Percentiles rank a stretch among this genome's conserved stretches.
Evolutionary conservation across 2,329 filamentous ascomycete species (phyloP).

Genomic region (Talaromyces sp.): DNA sequence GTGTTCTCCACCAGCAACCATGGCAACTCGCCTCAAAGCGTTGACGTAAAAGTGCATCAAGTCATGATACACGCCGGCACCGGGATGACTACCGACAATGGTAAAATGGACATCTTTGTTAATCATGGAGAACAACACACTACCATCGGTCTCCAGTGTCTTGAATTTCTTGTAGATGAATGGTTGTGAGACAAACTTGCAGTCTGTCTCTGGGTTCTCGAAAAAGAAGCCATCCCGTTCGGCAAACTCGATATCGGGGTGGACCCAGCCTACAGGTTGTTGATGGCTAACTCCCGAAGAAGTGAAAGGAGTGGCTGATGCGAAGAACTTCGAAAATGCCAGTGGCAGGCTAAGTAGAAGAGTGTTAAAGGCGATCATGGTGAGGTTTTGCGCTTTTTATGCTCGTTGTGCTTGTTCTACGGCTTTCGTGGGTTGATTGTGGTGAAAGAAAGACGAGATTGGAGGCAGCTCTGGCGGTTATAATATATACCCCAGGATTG

Average conservation of each 20-base stretch:
- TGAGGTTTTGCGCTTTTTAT: not conserved
- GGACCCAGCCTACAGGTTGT: not conserved
- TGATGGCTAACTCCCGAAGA: not conserved
- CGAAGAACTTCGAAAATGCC: not conserved
- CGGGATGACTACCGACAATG: constrained; percentile 33
- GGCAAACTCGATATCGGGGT: not conserved
- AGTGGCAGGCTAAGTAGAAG: not conserved
- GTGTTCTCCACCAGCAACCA: constrained; percentile 22
- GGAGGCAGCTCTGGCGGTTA: not conserved
- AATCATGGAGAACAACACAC: constrained; percentile 31
- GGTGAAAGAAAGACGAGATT: not conserved
- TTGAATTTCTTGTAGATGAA: constrained; percentile 35
- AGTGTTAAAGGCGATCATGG: not conserved
- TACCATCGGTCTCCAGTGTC: constrained; percentile 31
- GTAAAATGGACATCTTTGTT: constrained; percentile 33
- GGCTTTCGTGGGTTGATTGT: not conserved
- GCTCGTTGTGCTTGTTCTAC: not conserved
- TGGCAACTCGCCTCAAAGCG: constrained; percentile 29
- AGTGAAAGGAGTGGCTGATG: not conserved
- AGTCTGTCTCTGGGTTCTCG: constrained; percentile 32
- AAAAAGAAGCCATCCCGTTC: constrained; percentile 29
- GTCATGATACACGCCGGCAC: constrained; percentile 32
- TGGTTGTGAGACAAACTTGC: constrained; percentile 31
- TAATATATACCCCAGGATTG: not conserved
- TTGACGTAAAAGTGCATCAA: constrained; percentile 35